Percentiles rank a stretch among this genome's conserved stretches.
These are phyloP conservation scores for Talaromyces sp. DNA, from an alignment of 2,329 filamentous ascomycete genomes.

Conservation along the genomic window DNA sequence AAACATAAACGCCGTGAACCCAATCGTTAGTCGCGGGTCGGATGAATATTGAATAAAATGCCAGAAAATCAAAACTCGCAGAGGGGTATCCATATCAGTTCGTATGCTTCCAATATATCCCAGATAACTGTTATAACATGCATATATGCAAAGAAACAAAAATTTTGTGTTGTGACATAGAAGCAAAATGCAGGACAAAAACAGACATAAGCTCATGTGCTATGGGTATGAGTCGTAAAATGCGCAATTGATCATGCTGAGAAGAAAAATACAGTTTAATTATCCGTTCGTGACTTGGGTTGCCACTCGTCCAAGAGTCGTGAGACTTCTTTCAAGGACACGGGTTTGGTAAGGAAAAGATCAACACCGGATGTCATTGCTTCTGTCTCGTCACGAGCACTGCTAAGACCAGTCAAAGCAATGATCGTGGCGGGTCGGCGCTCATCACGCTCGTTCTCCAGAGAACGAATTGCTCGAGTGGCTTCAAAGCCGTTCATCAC, in stretches of 20 bases:
- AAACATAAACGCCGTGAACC: conserved; percentile 2
- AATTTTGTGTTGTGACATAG: neutral
- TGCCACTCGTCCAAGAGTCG: conserved; percentile 38
- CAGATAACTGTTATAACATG: neutral
- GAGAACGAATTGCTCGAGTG: conserved; percentile 44
- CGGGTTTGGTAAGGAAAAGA: conserved; percentile 48
- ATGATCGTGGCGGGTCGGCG: conserved; percentile 39
- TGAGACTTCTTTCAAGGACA: conserved; percentile 44
- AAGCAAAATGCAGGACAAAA: neutral
- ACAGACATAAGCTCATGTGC: neutral
- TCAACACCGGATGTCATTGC: conserved; percentile 45
- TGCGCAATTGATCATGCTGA: neutral
- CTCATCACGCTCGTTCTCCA: conserved; percentile 37
- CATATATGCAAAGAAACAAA: conserved; percentile 7
- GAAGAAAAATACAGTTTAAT: neutral
- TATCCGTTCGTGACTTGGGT: conserved; percentile 25
- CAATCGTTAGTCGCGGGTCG: neutral
- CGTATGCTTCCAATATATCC: conserved; percentile 18
- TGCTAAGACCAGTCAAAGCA: conserved; percentile 46
- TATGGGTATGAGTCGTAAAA: neutral
- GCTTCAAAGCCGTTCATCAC: conserved; percentile 50
- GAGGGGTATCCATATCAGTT: conserved; percentile 18
- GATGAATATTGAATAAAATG: neutral
- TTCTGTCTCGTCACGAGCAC: conserved; percentile 43
- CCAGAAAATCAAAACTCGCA: conserved; percentile 4